Conservation (phyloP, 768 basidiomycete genomes). For the Rhizopogon salebrosus region DNA sequence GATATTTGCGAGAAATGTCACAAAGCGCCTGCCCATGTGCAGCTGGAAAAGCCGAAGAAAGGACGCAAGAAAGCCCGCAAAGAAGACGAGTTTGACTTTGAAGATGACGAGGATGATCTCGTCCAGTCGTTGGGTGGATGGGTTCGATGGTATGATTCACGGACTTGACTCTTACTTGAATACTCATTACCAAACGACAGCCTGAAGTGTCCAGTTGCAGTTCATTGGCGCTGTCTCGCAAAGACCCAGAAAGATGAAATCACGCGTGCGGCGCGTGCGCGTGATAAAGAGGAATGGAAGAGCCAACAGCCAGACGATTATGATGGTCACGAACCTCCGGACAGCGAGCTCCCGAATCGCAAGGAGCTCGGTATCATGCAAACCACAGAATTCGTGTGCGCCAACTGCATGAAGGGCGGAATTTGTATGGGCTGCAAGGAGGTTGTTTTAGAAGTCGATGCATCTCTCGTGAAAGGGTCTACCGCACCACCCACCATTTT, state of each 20-base stretch:
- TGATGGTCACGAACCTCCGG: slow-evolving; percentile 13
- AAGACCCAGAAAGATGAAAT: slow-evolving; percentile 67
- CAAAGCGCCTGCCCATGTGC: slow-evolving; percentile 49
- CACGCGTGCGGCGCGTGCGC: slow-evolving; percentile 53
- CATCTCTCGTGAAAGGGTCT: slow-evolving; percentile 15
- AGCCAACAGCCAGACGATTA: slow-evolving; percentile 17
- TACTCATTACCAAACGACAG: slow-evolving; percentile 30
- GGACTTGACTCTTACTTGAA: not conserved
- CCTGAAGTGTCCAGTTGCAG: slow-evolving; percentile 69
- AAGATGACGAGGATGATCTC: slow-evolving; percentile 49
- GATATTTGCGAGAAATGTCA: slow-evolving; percentile 70
- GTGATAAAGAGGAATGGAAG: slow-evolving; percentile 41
- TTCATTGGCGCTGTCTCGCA: slow-evolving; percentile 75
- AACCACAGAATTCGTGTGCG: slow-evolving; percentile 78
- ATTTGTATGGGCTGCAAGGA: slow-evolving; percentile 74
- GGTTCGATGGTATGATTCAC: slow-evolving; percentile 70
- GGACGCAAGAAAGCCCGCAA: slow-evolving; percentile 36
- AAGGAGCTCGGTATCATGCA: slow-evolving; percentile 43
- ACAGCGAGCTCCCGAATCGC: slow-evolving; percentile 39
- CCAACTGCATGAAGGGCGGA: slow-evolving; percentile 68
- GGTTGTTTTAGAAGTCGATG: slow-evolving; percentile 45
- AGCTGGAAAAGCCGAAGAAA: slow-evolving; percentile 34
- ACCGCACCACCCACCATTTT: slow-evolving; percentile 2
- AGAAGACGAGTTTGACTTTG: slow-evolving; percentile 46
- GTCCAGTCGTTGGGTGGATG: slow-evolving; percentile 64